Base-by-base conservation (phyloP, 2,329 filamentous ascomycete genomes). In the Talaromyces piceae region DNA sequence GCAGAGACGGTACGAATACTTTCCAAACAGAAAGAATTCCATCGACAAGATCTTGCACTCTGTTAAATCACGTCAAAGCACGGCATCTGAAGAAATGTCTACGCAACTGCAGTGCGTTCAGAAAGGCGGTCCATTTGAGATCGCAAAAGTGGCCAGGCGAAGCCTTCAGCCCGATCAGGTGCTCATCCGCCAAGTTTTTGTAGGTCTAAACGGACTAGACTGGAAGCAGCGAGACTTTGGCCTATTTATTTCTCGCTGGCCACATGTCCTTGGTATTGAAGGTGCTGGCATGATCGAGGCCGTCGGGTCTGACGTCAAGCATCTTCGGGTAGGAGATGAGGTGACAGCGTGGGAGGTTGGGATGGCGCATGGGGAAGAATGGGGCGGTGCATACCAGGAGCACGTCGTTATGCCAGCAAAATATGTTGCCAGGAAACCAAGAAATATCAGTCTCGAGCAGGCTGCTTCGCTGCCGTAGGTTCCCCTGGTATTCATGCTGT, bases 181-280 rank as follows among this genome's bases (percentile, higher is more conserved):
- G 8, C 54, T 58, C 52, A 65, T 71, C 51, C 64, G 63, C 16
- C 56, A 62, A 22, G 61, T 61, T 22, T 63, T 63, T 9, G 57
- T 70, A 9, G 65, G 59, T 1, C 51, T 71, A 20, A 70, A 71
- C 43, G 61, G 58, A 0, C 58, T 68, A 1, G 68, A 71, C 43
- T 62, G 57, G 52, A 69, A 70, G 54, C 65, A 62, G 31, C 55
- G 64, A 1, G 47, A 63, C 37, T 55, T 61, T 6, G 66, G 65
- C 2, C 55, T 61, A 13, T 55, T 59, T 41, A 55, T 66, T 28
- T 49, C 56, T 20, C 33, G 51, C 2, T 70, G 65, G 64, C 68
- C 68, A 6, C 53, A 60, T 12, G 59, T 69, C 11, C 59, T 69
- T 5, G 68, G 68, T 11, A 54, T 67, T 12, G 68, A 71, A 18